Conservation (phyloP, 805 yeast genomes). For the Starmerella lactis-condensi region DNA sequence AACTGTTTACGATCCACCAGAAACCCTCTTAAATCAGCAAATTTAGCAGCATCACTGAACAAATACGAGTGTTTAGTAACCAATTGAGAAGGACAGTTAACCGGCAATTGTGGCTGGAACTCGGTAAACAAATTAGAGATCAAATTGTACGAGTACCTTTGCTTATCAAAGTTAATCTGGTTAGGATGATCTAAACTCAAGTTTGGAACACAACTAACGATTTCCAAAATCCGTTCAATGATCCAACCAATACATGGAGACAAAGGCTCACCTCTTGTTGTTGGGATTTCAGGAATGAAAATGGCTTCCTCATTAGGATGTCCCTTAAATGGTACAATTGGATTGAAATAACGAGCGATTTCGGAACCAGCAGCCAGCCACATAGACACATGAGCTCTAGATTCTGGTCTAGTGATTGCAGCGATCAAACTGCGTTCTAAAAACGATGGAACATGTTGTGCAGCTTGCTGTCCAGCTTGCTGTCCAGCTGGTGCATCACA, state of each 20-base stretch:
- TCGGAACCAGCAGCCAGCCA: slow-evolving; percentile 47
- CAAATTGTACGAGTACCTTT: slow-evolving; percentile 47
- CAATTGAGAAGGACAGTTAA: slow-evolving; percentile 3
- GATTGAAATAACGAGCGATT: slow-evolving; percentile 13
- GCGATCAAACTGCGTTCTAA: slow-evolving; percentile 61
- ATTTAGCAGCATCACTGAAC: slow-evolving; percentile 4
- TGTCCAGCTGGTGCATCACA: slow-evolving; percentile 8
- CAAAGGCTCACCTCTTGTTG: slow-evolving; percentile 24
- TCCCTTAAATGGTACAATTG: slow-evolving; percentile 1
- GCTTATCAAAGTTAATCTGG: slow-evolving; percentile 70
- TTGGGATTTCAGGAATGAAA: slow-evolving; percentile 19
- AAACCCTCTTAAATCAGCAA: slow-evolving; percentile 1
- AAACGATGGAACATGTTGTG: slow-evolving; percentile 49
- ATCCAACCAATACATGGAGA: slow-evolving; percentile 90
- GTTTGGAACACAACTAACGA: slow-evolving; percentile 60
- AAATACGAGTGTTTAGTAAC: slow-evolving; percentile 5
- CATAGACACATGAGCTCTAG: slow-evolving; percentile 44
- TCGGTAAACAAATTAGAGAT: slow-evolving; percentile 30
- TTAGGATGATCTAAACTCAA: slow-evolving; percentile 46
- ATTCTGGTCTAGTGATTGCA: slow-evolving; percentile 64
- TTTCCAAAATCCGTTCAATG: slow-evolving; percentile 57
- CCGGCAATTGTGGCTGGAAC: slow-evolving; percentile 8
- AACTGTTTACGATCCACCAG: slow-evolving; percentile 18
- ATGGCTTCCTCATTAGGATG: slow-evolving; percentile 12
- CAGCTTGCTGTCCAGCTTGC: neutral